Conservation (phyloP, 257 asterid genomes). For the Hygrophila difformis region DNA sequence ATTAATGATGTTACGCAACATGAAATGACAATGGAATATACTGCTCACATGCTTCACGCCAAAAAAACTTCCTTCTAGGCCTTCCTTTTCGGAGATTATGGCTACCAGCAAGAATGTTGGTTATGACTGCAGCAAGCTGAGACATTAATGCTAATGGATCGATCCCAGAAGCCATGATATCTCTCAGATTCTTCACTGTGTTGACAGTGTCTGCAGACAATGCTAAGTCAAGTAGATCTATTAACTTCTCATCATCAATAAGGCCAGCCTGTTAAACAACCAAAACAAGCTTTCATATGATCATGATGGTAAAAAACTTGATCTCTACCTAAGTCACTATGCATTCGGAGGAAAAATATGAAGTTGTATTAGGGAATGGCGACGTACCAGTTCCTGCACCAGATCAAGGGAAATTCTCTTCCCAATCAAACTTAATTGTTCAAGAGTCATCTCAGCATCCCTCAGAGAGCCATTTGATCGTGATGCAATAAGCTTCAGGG, state of each 20-base stretch:
- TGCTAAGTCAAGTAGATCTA: constrained; percentile 90
- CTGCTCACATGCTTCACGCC: constrained; percentile 56
- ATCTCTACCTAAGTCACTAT: too few relatives aligned
- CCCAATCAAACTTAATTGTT: constrained; percentile 89
- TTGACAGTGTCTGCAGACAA: constrained; percentile 94
- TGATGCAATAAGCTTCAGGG: constrained; percentile 86
- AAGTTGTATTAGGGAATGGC: neutral
- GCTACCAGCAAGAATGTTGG: constrained; percentile 96
- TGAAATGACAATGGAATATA: neutral
- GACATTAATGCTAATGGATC: constrained; percentile 98
- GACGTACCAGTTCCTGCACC: constrained; percentile 73
- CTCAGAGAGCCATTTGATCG: constrained; percentile 94
- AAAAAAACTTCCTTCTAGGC: constrained; percentile 73
- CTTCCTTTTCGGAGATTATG: constrained; percentile 57
- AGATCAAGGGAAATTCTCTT: constrained; percentile 78
- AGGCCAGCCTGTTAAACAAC: constrained; percentile 70
- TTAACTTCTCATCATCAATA: constrained; percentile 85
- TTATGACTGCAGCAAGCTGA: constrained; percentile 91
- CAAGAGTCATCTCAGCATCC: constrained; percentile 98
- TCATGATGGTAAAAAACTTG: neutral
- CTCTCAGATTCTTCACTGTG: constrained; percentile 91
- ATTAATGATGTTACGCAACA: too few relatives aligned
- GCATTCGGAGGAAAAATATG: too few relatives aligned
- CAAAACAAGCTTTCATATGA: neutral
- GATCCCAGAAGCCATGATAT: constrained; percentile 88